phyloP scores from a whole-genome alignment of 306 rosid genomes.

The Oxytropis ochrocephala region DNA sequence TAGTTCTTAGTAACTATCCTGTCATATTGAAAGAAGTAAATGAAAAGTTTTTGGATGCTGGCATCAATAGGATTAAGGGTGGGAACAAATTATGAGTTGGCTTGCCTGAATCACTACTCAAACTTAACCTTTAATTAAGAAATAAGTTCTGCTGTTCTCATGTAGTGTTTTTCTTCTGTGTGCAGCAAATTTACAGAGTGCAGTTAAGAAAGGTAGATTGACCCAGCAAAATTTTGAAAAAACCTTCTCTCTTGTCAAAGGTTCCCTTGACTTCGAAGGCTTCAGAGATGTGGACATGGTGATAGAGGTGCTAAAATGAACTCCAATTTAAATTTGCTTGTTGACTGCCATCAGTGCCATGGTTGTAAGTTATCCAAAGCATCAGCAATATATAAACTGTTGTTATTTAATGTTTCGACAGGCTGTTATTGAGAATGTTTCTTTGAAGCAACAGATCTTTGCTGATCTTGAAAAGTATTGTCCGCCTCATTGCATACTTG shows the following conservation, averaged over 20 bases:
- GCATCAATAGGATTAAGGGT: slow-evolving; percentile 81
- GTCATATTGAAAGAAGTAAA: slow-evolving; percentile 92
- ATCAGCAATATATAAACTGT: slow-evolving; percentile 9
- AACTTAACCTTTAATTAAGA: not conserved
- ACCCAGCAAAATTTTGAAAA: slow-evolving; percentile 69
- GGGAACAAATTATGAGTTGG: slow-evolving; percentile 24
- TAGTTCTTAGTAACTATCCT: slow-evolving; percentile 64
- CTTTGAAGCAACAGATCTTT: slow-evolving; percentile 88
- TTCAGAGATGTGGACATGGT: slow-evolving; percentile 91
- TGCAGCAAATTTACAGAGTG: slow-evolving; percentile 87
- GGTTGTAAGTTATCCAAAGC: slow-evolving; percentile 8
- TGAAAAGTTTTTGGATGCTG: slow-evolving; percentile 81
- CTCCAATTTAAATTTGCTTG: not conserved
- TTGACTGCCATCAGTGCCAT: not conserved
- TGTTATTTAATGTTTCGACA: slow-evolving; percentile 39
- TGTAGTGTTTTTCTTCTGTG: slow-evolving; percentile 6
- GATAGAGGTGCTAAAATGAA: slow-evolving; percentile 63
- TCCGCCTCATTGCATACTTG: slow-evolving; percentile 84
- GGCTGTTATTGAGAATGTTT: slow-evolving; percentile 89
- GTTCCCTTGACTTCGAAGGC: slow-evolving; percentile 66
- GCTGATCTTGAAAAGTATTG: slow-evolving; percentile 90
- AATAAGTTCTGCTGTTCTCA: slow-evolving; percentile 7
- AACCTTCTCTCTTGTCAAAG: slow-evolving; percentile 65
- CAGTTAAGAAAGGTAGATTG: slow-evolving; percentile 75
- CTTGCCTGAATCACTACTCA: not conserved